phyloP scores from a whole-genome alignment of 2,329 filamentous ascomycete genomes.

The Alternaria alternata region DNA sequence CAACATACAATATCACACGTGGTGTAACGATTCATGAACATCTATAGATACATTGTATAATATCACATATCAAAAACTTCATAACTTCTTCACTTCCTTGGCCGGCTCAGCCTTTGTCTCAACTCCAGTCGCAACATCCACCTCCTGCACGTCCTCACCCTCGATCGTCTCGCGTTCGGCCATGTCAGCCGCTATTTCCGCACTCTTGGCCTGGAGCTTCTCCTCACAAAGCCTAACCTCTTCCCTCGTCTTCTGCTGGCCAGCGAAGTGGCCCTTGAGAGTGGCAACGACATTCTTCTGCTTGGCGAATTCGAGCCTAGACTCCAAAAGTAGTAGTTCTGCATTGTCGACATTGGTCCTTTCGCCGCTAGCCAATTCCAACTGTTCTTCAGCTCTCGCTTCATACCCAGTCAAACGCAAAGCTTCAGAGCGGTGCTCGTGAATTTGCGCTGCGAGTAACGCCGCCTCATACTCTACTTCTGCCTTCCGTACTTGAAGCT shows the following conservation, averaged over 20 bases:
- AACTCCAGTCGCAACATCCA: not conserved
- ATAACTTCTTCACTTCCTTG: conserved; percentile 20
- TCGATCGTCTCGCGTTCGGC: conserved; percentile 1
- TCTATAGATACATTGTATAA: conserved; percentile 30
- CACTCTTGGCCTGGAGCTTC: conserved; percentile 18
- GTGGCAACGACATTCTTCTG: conserved; percentile 20
- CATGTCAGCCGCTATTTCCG: conserved; percentile 14
- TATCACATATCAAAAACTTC: conserved; percentile 7
- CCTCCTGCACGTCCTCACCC: not conserved
- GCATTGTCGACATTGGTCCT: conserved; percentile 24
- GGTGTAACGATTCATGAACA: conserved; percentile 17
- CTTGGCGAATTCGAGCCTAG: conserved; percentile 22
- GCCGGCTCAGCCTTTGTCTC: not conserved
- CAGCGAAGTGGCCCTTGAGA: conserved; percentile 16
- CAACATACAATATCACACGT: conserved; percentile 7
- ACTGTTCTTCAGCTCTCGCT: conserved; percentile 14
- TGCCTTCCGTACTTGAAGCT: conserved; percentile 28
- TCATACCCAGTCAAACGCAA: conserved; percentile 20
- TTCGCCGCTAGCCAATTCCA: conserved; percentile 24
- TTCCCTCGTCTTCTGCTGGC: conserved; percentile 18
- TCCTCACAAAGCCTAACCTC: conserved; percentile 16
- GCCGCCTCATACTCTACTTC: conserved; percentile 26
- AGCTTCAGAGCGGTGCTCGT: conserved; percentile 34
- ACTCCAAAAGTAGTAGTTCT: conserved; percentile 21
- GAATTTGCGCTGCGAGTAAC: conserved; percentile 31